Evolutionary conservation across 108 stramenopile genomes (phyloP), one percentile per base, ranked within the genome.

Genomic region (Conticribra weissflogii): DNA sequence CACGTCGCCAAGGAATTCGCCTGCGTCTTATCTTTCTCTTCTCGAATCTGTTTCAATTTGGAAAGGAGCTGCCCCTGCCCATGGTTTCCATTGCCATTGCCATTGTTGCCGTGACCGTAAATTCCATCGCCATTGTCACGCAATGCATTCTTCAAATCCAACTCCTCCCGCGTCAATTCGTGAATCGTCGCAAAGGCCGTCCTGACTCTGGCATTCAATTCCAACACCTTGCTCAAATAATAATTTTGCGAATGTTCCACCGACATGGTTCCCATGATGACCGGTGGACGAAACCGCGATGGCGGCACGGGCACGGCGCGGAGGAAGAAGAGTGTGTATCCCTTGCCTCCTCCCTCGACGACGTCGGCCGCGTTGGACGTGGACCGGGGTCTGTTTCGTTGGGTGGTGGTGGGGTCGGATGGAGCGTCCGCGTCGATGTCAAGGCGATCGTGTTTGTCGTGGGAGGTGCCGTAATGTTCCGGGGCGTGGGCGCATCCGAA

Each of bases 161-260:
- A 61, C 49, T 75, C 78, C 61, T 79, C 82, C 22, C 54, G 58
- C 5, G 67, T 63, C 32, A 82, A 36, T 16, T 71, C 76, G 31
- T 75, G 78, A 8, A 68, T 59, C 12, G 61, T 68, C 1, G 66
- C 71, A 65, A 73, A 68, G 22, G 54, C 50, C 15, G 62, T 71
- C 31, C 94, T 84, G 18, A 96, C 64, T 29, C 68, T 44, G 12
- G 90, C 91, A 71, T 94, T 93, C 50, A 83, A 50, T 48, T 78
- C 74, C 41, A 99, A 61, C 18, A 99, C 86, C 63, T 93, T 92
- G 63, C 71, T 84, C 24, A 99, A 81, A 31, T 96, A 88, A 31
- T 72, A 57, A 44, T 98, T 99, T 63, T 99, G 99, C 16, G 95
- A 86, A 72, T 99, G 98, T 81, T 99, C 99, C 21, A 92, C 94